Evolutionary conservation across 345 rosid species (phyloP).

Genomic region (Linum trigynum): DNA sequence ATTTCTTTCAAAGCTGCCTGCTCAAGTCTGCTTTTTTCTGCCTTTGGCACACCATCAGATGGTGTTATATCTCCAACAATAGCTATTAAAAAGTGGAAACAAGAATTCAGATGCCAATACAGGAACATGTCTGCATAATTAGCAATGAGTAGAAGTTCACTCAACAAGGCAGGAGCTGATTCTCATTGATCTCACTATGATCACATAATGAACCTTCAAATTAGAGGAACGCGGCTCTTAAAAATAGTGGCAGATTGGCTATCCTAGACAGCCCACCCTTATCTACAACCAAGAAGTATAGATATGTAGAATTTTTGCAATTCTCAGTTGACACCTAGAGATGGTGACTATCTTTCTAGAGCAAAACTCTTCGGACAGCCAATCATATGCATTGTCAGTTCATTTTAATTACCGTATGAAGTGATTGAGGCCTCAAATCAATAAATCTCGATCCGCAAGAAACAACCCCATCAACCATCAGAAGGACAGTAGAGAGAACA

Average conservation of each 20-base stretch:
- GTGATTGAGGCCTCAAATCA: not conserved
- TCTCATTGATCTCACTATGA: no score
- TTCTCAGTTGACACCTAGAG: no score
- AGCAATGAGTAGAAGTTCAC: not conserved
- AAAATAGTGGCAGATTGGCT: no score
- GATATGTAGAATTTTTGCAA: no score
- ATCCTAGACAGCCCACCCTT: no score
- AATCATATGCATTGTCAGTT: no score
- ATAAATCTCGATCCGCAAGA: not conserved
- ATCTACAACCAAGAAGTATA: no score
- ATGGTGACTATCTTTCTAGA: no score
- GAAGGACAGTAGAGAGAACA: not conserved
- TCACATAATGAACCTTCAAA: no score
- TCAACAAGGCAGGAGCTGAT: not conserved
- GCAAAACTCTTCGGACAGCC: no score
- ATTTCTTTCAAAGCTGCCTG: slow-evolving; percentile 25
- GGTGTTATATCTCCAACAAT: slow-evolving; percentile 31
- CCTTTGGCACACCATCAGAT: slow-evolving; percentile 29
- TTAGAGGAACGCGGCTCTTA: no score
- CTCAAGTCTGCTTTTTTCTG: slow-evolving; percentile 23
- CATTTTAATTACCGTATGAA: no score
- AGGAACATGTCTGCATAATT: not conserved
- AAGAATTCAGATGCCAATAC: slow-evolving; percentile 14
- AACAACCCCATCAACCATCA: not conserved
- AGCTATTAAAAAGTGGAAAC: slow-evolving; percentile 17